Evolutionary conservation across 495 filamentous ascomycete species (phyloP).

Genomic region (Bacidia rubella): DNA sequence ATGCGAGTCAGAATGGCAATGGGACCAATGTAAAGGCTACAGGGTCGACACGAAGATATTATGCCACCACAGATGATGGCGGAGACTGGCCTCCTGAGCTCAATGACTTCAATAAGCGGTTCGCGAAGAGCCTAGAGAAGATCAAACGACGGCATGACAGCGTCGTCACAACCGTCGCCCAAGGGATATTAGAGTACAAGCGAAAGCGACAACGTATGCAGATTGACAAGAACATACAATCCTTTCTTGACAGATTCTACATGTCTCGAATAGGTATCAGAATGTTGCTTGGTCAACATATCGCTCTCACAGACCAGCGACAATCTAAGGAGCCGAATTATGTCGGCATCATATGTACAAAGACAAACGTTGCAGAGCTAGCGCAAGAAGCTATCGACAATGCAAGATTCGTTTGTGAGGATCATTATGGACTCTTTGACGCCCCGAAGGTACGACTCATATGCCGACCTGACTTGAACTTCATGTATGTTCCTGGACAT

Average conservation of each 20-base stretch:
- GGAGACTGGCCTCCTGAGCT: conserved; percentile 90
- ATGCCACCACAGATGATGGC: conserved; percentile 76
- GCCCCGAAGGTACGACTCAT: conserved; percentile 93
- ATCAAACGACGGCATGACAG: conserved; percentile 95
- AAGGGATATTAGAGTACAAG: conserved; percentile 96
- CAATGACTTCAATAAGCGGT: conserved; percentile 83
- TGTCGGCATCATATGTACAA: conserved; percentile 97
- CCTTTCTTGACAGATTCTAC: conserved; percentile 96
- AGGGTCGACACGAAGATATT: conserved; percentile 59
- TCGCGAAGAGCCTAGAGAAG: conserved; percentile 68
- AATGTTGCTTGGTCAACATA: conserved; percentile 97
- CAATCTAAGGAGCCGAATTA: conserved; percentile 79
- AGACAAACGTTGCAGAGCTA: conserved; percentile 90
- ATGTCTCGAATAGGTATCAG: conserved; percentile 99
- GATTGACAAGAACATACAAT: conserved; percentile 91
- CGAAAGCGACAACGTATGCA: conserved; percentile 92
- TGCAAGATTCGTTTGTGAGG: conserved; percentile 94
- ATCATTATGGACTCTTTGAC: conserved; percentile 96
- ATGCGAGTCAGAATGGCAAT: conserved; percentile 29
- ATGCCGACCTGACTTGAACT: conserved; percentile 81
- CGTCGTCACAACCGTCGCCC: conserved; percentile 87
- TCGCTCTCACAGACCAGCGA: conserved; percentile 86
- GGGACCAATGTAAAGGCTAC: conserved; percentile 41
- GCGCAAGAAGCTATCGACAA: conserved; percentile 97
- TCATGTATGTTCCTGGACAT: conserved; percentile 99